Evolutionary conservation across 73 alveolate genomes (phyloP).

Genomic region (Paramecium biaurelia): DNA sequence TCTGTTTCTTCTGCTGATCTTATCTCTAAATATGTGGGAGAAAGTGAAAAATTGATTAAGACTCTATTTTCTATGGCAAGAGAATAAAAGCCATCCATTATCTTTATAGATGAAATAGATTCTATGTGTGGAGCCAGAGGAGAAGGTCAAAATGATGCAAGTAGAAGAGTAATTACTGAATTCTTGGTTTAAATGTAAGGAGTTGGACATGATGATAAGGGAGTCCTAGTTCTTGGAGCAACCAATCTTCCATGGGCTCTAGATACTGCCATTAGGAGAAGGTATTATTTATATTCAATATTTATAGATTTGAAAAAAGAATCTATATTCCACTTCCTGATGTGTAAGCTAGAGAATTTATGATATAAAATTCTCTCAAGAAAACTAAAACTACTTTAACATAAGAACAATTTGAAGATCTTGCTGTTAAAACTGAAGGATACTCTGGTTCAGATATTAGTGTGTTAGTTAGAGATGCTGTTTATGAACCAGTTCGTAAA

Average conservation of each 20-base stretch:
- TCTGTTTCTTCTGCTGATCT: constrained; percentile 83
- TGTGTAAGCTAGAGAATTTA: constrained; percentile 77
- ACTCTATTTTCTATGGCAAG: constrained; percentile 96
- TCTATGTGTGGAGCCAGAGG: constrained; percentile 92
- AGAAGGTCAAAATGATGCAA: constrained; percentile 98
- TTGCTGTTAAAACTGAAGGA: constrained; percentile 87
- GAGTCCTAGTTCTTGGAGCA: constrained; percentile 97
- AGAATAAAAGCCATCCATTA: constrained; percentile 96
- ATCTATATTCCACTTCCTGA: constrained; percentile 98
- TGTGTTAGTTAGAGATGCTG: constrained; percentile 89
- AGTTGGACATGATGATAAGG: constrained; percentile 94
- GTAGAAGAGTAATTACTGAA: constrained; percentile 96
- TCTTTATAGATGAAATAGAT: constrained; percentile 98
- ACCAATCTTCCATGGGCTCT: constrained; percentile 99
- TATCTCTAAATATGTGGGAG: constrained; percentile 92
- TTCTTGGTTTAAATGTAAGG: constrained; percentile 97
- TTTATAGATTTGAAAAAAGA: constrained; percentile 93
- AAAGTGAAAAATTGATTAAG: constrained; percentile 88
- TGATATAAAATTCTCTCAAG: constrained; percentile 81
- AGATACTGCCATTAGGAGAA: constrained; percentile 97
- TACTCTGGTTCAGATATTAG: constrained; percentile 89
- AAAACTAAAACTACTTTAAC: constrained; percentile 82
- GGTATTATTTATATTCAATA: neutral
- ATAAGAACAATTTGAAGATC: constrained; percentile 79
- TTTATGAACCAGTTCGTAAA: constrained; percentile 85